Evolutionary conservation across 75 land plant species (phyloP).

Genomic region (Picea sitchensis): DNA sequence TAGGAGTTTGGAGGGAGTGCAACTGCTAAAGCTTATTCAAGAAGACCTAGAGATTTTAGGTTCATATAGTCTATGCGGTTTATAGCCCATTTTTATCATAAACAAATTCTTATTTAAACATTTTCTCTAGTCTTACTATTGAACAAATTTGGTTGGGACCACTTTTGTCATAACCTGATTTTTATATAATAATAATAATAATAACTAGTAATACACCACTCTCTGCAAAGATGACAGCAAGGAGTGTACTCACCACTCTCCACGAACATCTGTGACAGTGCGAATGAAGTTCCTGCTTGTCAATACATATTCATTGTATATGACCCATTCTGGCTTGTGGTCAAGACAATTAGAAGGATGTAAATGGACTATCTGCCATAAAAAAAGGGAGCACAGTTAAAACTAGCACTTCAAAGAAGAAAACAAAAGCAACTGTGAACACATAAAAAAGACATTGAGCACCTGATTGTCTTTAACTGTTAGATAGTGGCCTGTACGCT

Average conservation of each 20-base stretch:
- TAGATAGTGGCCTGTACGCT: slow-evolving; percentile 88
- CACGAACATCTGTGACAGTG: slow-evolving; percentile 86
- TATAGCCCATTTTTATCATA: too few relatives aligned
- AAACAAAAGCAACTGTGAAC: slow-evolving; percentile 1
- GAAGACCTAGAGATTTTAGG: too few relatives aligned
- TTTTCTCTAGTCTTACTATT: too few relatives aligned
- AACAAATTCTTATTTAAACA: too few relatives aligned
- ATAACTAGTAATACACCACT: background rate
- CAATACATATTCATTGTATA: slow-evolving; percentile 92
- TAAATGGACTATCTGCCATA: slow-evolving; percentile 76
- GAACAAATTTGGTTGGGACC: too few relatives aligned
- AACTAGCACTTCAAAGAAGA: background rate
- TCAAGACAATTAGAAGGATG: slow-evolving; percentile 95
- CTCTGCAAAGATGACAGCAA: background rate
- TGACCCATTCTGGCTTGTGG: slow-evolving; percentile 98
- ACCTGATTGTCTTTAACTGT: slow-evolving; percentile 99
- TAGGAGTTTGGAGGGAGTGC: too few relatives aligned
- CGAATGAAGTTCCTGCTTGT: slow-evolving; percentile 92
- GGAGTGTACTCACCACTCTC: slow-evolving; percentile 71
- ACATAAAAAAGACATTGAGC: background rate
- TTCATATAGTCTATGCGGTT: too few relatives aligned
- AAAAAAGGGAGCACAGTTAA: background rate
- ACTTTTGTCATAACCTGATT: too few relatives aligned
- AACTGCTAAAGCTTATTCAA: too few relatives aligned
- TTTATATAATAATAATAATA: too few relatives aligned